Evolutionary conservation across 2,329 filamentous ascomycete species (phyloP).

Genomic region (Sporothrix protearum): DNA sequence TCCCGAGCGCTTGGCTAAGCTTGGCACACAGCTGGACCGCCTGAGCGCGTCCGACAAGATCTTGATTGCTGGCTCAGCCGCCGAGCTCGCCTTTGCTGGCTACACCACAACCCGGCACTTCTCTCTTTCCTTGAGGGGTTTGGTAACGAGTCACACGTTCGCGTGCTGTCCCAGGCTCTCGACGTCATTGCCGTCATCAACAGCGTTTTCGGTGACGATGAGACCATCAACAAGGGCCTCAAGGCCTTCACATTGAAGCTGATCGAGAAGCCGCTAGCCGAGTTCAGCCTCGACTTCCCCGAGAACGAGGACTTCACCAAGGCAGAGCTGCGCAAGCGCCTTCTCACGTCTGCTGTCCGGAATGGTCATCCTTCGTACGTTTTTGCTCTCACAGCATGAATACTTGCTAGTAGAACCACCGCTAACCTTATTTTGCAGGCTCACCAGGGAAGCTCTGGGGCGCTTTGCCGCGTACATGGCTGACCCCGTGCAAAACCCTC

Average conservation of each 20-base stretch:
- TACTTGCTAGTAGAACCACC: neutral
- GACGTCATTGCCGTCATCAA: slow-evolving; percentile 72
- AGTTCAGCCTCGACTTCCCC: slow-evolving; percentile 82
- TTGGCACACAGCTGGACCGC: slow-evolving; percentile 71
- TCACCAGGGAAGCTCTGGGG: slow-evolving; percentile 68
- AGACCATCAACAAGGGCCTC: slow-evolving; percentile 66
- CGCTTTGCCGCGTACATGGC: slow-evolving; percentile 77
- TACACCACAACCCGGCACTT: slow-evolving; percentile 78
- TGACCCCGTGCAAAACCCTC: slow-evolving; percentile 62
- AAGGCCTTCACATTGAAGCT: slow-evolving; percentile 77
- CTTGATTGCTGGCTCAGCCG: slow-evolving; percentile 82
- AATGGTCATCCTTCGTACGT: slow-evolving; percentile 71
- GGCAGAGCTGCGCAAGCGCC: slow-evolving; percentile 74
- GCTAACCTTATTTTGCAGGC: slow-evolving; percentile 41
- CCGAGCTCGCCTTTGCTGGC: slow-evolving; percentile 83
- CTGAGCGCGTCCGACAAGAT: slow-evolving; percentile 88
- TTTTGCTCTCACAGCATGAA: neutral
- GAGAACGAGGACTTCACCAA: slow-evolving; percentile 75
- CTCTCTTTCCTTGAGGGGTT: slow-evolving; percentile 85
- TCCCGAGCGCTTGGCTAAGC: slow-evolving; percentile 72
- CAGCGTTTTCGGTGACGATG: slow-evolving; percentile 78
- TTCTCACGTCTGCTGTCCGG: slow-evolving; percentile 71
- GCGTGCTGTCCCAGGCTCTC: slow-evolving; percentile 85
- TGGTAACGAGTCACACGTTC: slow-evolving; percentile 72
- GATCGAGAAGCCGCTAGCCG: slow-evolving; percentile 68